phyloP scores from a whole-genome alignment of 1,139 yeast genomes.

The Torulaspora globosa region DNA sequence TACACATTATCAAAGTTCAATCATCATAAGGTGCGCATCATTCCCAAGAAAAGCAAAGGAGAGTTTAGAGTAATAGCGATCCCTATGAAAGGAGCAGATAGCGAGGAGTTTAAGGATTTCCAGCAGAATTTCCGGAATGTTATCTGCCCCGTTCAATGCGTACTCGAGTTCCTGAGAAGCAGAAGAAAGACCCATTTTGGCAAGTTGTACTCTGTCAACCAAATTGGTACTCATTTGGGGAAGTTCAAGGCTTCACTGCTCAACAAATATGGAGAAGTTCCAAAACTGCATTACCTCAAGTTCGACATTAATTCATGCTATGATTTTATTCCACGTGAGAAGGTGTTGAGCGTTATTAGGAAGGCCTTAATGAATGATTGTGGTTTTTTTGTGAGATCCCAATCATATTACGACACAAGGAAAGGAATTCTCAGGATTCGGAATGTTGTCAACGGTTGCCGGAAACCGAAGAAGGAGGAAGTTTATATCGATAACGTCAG shows the following conservation, averaged over 20 bases:
- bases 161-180: constrained; percentile 33
- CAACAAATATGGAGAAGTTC: constrained; percentile 30
- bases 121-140: constrained; percentile 31
- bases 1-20: constrained; percentile 27
- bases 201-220: constrained; percentile 36
- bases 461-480: constrained; percentile 10
- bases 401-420: constrained; percentile 17
- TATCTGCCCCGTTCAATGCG: constrained; percentile 41
- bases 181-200: constrained; percentile 24
- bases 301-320: constrained; percentile 79
- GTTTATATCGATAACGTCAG: constrained; percentile 26
- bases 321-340: constrained; percentile 61
- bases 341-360: constrained; percentile 39
- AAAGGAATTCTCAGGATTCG: constrained; percentile 20
- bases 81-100: constrained; percentile 41
- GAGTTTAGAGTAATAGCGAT: constrained; percentile 60
- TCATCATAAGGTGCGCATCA: constrained; percentile 43
- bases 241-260: constrained; percentile 34
- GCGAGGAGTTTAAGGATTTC: constrained; percentile 33
- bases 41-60: constrained; percentile 49
- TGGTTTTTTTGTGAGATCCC: constrained; percentile 26
- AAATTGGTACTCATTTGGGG: constrained; percentile 37
- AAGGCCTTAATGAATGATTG: constrained; percentile 19
- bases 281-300: constrained; percentile 52
- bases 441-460: constrained; percentile 26